Base-by-base conservation (phyloP, 2,329 filamentous ascomycete species). In the Arthroderma sp. region DNA sequence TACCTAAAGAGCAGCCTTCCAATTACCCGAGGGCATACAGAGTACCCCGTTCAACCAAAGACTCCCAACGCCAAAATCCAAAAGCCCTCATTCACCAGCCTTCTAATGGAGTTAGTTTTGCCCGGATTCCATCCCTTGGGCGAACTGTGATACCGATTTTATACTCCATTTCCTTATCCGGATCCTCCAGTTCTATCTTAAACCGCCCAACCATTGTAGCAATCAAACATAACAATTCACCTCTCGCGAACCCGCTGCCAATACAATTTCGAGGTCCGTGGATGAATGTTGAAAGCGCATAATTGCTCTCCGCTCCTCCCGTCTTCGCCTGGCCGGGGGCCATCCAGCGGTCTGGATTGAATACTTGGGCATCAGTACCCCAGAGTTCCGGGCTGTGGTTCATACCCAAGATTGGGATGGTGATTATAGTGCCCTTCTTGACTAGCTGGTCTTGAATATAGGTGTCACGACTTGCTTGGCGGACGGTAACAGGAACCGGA, bases 251-350 rank as follows among this genome's bases (percentile, higher is more conserved):
- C 2, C 71, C 71, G 61, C 80, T 75, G 0, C 87, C 88, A 53
- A 94, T 94, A 58, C 88, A 94, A 57, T 81, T 83, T 43, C 87
- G 70, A 1, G 87, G 86, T 0, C 88, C 88, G 59, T 94, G 86
- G 47, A 94, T 62, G 64, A 94, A 94, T 0, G 85, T 89, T 64
- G 89, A 59, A 55, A 83, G 80, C 1, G 80, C 75, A 59, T 82
- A 94, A 62, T 89, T 91, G 52, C 74, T 85, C 10, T 72, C 69
- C 1, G 85, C 82, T 6, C 83, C 83, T 5, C 86, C 86, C 4
- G 74, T 80, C 45, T 79, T 79, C 4, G 69, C 68, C 29, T 54
- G 56, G 0, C 63, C 66, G 0, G 60, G 56, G 5, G 66, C 71
- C 57, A 82, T 68, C 82, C 84, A 88, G 11, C 85, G 72, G 15